phyloP scores from a whole-genome alignment of 306 rosid genomes.

The Citrullus amarus region DNA sequence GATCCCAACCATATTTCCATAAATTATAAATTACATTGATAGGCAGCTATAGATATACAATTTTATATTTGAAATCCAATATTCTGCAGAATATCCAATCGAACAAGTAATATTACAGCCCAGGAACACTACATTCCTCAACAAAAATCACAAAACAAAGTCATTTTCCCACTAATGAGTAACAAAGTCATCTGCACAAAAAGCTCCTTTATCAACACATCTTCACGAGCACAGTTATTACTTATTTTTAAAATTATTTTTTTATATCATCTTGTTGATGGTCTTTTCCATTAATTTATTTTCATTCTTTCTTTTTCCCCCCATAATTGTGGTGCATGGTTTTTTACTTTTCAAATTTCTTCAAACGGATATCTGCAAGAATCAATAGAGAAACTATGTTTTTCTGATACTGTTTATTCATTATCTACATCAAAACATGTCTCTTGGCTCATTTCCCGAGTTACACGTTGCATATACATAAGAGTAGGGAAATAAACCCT shows the following conservation, averaged over 20 bases:
- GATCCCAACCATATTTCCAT: background rate
- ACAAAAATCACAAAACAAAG: background rate
- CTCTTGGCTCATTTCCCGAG: background rate
- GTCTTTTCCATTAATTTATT: background rate
- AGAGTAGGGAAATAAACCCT: background rate
- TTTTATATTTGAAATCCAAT: background rate
- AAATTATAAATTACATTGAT: background rate
- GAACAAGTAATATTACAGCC: background rate
- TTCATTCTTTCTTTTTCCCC: background rate
- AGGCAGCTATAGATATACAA: background rate
- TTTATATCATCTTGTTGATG: background rate
- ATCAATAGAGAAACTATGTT: background rate
- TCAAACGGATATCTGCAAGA: background rate
- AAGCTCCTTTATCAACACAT: background rate
- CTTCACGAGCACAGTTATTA: background rate
- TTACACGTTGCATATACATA: background rate
- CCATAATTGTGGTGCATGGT: background rate
- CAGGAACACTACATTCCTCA: background rate
- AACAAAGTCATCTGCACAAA: background rate
- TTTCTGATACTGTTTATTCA: background rate
- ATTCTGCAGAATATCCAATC: background rate
- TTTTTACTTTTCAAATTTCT: background rate
- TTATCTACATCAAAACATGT: background rate
- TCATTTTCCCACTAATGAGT: background rate
- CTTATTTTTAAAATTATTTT: background rate